Conservation (phyloP, 208 protist species). For the Acanthamoeba lenticulata region DNA sequence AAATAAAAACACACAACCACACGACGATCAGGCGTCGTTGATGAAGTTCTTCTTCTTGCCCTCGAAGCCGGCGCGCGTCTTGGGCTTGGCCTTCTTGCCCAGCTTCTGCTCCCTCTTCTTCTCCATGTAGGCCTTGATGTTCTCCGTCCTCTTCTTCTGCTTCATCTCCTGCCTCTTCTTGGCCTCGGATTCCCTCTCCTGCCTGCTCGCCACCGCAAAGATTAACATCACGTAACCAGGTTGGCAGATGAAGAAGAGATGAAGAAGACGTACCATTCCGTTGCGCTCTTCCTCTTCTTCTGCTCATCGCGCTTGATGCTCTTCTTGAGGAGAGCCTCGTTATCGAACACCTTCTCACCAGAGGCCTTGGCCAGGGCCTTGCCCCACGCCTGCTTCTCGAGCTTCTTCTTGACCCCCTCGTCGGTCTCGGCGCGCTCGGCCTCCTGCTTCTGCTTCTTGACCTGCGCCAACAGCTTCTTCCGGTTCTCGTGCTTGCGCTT, state of each 20-base stretch:
- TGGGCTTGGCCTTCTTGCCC: constrained; percentile 48
- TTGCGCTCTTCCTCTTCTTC: constrained; percentile 32
- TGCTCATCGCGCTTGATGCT: constrained; percentile 33
- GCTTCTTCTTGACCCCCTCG: neutral
- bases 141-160: constrained; percentile 59
- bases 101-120: constrained; percentile 58
- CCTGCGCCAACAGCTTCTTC: neutral
- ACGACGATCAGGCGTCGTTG: constrained; percentile 13
- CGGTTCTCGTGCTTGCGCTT: constrained; percentile 42
- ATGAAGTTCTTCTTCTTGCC: constrained; percentile 58
- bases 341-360: constrained; percentile 29
- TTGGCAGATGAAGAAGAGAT: neutral
- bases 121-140: constrained; percentile 46
- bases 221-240: neutral
- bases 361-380: neutral
- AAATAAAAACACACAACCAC: too few relatives aligned
- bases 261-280: neutral
- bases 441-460: constrained; percentile 40
- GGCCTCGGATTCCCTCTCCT: neutral
- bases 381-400: neutral
- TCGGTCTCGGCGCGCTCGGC: neutral
- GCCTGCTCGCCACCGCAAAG: neutral
- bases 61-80: constrained; percentile 6
- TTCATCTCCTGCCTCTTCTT: constrained; percentile 45
- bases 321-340: neutral